phyloP scores from a whole-genome alignment of 2,329 filamentous ascomycete species.

The Fusarium sp. region DNA sequence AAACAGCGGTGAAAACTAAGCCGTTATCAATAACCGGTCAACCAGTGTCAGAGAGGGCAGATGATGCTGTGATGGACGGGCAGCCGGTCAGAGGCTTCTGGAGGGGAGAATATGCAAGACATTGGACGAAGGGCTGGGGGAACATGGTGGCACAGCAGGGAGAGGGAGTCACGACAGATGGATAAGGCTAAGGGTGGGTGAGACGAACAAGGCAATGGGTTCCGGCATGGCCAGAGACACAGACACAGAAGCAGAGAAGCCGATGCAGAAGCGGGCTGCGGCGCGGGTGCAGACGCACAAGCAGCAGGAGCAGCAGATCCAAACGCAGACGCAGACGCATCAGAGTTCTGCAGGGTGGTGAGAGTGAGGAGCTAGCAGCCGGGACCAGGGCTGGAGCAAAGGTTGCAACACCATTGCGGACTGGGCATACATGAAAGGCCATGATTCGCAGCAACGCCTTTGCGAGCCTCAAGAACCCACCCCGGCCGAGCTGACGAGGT shows the following conservation, averaged over 20 bases:
- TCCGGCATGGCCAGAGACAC: constrained; percentile 7
- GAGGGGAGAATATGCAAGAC: constrained; percentile 42
- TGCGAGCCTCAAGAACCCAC: constrained; percentile 12
- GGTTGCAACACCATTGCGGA: constrained; percentile 34
- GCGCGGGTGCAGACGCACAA: constrained; percentile 26
- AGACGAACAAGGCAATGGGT: constrained; percentile 17
- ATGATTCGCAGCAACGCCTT: constrained; percentile 22
- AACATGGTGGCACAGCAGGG: constrained; percentile 32
- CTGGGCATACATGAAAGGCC: constrained; percentile 20
- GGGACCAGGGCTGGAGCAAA: constrained; percentile 35
- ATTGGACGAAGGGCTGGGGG: constrained; percentile 37
- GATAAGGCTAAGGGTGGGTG: constrained; percentile 8
- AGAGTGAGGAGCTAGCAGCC: constrained; percentile 27
- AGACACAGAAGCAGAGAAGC: constrained; percentile 13
- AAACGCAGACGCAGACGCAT: constrained; percentile 18
- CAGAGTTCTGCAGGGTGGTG: constrained; percentile 23
- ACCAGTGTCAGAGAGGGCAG: constrained; percentile 7
- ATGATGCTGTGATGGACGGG: constrained; percentile 26
- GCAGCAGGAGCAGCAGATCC: constrained; percentile 7
- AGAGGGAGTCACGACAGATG: constrained; percentile 17
- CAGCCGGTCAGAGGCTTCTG: constrained; percentile 39
- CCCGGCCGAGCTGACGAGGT: constrained; percentile 24
- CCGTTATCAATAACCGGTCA: constrained; percentile 30
- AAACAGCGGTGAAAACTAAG: constrained; percentile 44
- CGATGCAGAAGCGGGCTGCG: constrained; percentile 23